phyloP scores from a whole-genome alignment of 176 grass and related monocot species.

The Musa beccarii region DNA sequence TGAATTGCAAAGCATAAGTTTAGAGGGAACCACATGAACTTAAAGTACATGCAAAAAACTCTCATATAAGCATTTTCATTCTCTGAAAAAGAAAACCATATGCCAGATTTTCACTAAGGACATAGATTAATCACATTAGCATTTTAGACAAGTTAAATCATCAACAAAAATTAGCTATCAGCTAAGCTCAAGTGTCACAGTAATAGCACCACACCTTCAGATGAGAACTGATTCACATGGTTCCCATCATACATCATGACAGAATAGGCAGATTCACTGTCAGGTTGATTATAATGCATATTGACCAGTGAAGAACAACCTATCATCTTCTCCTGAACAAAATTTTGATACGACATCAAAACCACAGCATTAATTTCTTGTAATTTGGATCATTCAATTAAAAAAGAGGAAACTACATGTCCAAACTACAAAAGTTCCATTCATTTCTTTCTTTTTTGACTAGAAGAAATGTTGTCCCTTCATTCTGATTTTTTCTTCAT shows the following conservation, averaged over 20 bases:
- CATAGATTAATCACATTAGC: background rate
- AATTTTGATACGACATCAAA: background rate
- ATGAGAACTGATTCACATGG: constrained; percentile 40
- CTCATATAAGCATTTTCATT: too few species aligned
- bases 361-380: constrained; percentile 2
- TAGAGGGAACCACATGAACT: too few species aligned
- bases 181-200: background rate
- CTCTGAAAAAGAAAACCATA: too few species aligned
- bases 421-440: background rate
- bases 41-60: too few species aligned
- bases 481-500: too few species aligned
- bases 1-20: too few species aligned
- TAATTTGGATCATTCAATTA: background rate
- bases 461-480: too few species aligned
- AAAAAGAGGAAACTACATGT: background rate
- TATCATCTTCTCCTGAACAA: constrained; percentile 67
- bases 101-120: background rate
- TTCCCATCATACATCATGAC: constrained; percentile 45
- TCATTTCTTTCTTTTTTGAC: too few species aligned
- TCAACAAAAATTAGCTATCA: background rate
- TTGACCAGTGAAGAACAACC: constrained; percentile 27
- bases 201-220: constrained; percentile 34
- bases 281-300: constrained; percentile 39
- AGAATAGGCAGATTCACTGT: constrained; percentile 38
- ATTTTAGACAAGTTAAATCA: background rate